These are phyloP conservation scores for Wallacemonas sp. DNA, from an alignment of 208 protist species.

Conservation along the genomic window DNA sequence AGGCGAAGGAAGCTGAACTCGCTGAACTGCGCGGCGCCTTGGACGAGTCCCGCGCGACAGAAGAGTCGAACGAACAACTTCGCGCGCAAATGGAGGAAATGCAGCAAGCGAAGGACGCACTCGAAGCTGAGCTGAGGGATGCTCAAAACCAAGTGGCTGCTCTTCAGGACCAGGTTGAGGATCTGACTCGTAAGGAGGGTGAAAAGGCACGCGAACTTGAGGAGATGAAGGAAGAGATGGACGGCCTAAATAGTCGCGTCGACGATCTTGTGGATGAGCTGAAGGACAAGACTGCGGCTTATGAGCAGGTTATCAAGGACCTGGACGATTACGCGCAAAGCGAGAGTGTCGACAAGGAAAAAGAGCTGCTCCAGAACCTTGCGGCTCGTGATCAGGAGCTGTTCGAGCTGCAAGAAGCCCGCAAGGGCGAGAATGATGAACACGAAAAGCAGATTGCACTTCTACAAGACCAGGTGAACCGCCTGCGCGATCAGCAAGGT, in stretches of 20 bases:
- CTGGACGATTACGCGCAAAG: slow-evolving; percentile 61
- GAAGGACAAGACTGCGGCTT: slow-evolving; percentile 51
- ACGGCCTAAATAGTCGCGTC: slow-evolving; percentile 37
- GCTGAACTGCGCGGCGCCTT: slow-evolving; percentile 15
- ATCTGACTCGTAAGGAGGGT: slow-evolving; percentile 9
- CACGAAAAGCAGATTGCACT: slow-evolving; percentile 55
- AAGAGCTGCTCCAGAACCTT: slow-evolving; percentile 57
- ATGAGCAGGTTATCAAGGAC: slow-evolving; percentile 64
- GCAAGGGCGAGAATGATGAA: slow-evolving; percentile 50
- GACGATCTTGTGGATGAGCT: slow-evolving; percentile 62
- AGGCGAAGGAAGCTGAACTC: slow-evolving; percentile 38
- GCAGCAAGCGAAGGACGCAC: slow-evolving; percentile 28
- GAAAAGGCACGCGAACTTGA: slow-evolving; percentile 12
- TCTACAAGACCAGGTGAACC: slow-evolving; percentile 65
- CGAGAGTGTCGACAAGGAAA: slow-evolving; percentile 54
- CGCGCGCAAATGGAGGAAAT: slow-evolving; percentile 22
- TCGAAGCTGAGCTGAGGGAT: slow-evolving; percentile 24
- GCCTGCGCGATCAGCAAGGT: slow-evolving; percentile 43
- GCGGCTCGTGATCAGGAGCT: slow-evolving; percentile 65
- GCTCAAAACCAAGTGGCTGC: slow-evolving; percentile 27
- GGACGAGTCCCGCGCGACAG: slow-evolving; percentile 12
- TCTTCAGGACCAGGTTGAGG: slow-evolving; percentile 21
- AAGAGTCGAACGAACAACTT: slow-evolving; percentile 18
- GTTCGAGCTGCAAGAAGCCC: slow-evolving; percentile 62
- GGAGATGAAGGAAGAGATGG: slow-evolving; percentile 37